Evolutionary conservation across 2,329 filamentous ascomycete genomes (phyloP).

Genomic region (Fusarium devonianum): DNA sequence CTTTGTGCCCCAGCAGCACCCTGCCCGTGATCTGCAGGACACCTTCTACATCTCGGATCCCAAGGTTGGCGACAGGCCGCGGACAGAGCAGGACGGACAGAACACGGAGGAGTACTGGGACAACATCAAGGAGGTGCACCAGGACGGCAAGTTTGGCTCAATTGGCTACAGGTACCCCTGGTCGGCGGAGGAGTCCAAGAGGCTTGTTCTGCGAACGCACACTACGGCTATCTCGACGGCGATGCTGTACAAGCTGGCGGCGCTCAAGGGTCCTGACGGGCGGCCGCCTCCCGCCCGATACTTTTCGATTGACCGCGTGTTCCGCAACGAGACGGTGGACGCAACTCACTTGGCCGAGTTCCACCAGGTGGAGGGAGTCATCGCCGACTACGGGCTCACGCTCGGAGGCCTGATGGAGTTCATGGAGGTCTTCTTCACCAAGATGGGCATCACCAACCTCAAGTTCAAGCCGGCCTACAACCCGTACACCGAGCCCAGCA

Average conservation of each 20-base stretch:
- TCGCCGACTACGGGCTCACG: slow-evolving; percentile 93
- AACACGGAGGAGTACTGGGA: slow-evolving; percentile 90
- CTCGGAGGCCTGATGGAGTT: slow-evolving; percentile 91
- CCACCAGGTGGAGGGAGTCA: slow-evolving; percentile 98
- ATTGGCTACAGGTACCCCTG: slow-evolving; percentile 97
- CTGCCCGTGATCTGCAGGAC: slow-evolving; percentile 95
- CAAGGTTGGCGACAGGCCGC: slow-evolving; percentile 72
- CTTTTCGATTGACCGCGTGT: slow-evolving; percentile 98
- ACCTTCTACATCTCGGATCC: slow-evolving; percentile 99
- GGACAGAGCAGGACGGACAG: slow-evolving; percentile 60
- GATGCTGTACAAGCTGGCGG: slow-evolving; percentile 88
- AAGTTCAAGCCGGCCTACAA: slow-evolving; percentile 98
- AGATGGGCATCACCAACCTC: slow-evolving; percentile 87
- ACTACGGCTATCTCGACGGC: slow-evolving; percentile 92
- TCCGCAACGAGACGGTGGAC: slow-evolving; percentile 97
- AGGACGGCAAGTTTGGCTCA: slow-evolving; percentile 90
- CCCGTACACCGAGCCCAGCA: slow-evolving; percentile 91
- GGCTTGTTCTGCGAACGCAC: slow-evolving; percentile 92
- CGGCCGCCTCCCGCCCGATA: slow-evolving; percentile 78
- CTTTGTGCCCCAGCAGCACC: slow-evolving; percentile 94
- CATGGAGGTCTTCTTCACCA: slow-evolving; percentile 93
- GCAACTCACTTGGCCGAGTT: slow-evolving; percentile 97
- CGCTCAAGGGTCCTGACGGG: slow-evolving; percentile 76
- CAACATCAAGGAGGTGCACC: slow-evolving; percentile 85
- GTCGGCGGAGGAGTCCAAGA: slow-evolving; percentile 84